Percentiles rank a stretch among this genome's conserved stretches.
Evolutionary conservation across 2,329 filamentous ascomycete species (phyloP).

Genomic region (Epichloe aotearoae): DNA sequence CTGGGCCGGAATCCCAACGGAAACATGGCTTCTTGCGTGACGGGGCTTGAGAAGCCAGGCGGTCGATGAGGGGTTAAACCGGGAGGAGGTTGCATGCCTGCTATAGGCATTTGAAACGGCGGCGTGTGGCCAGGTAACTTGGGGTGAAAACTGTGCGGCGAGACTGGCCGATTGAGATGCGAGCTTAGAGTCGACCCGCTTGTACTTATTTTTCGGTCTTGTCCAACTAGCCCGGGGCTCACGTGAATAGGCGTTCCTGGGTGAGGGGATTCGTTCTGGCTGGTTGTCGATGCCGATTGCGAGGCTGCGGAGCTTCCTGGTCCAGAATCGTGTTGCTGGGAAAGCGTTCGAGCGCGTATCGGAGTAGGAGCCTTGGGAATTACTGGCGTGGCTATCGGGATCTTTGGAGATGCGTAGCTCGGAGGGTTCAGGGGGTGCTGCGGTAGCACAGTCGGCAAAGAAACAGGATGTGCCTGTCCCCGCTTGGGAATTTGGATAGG

Average conservation of each 20-base stretch:
- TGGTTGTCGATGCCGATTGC: slow-evolving; percentile 41
- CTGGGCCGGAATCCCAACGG: slow-evolving; percentile 32
- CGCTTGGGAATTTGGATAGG: slow-evolving; percentile 10
- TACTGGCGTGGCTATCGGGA: slow-evolving; percentile 65
- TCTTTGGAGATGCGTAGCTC: slow-evolving; percentile 62
- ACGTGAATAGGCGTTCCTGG: slow-evolving; percentile 50
- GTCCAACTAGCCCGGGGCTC: slow-evolving; percentile 49
- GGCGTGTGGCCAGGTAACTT: slow-evolving; percentile 27
- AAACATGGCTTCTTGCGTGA: slow-evolving; percentile 39
- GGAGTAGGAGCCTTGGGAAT: slow-evolving; percentile 74
- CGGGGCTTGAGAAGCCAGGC: slow-evolving; percentile 42
- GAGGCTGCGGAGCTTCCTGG: slow-evolving; percentile 57
- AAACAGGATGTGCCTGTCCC: slow-evolving; percentile 22
- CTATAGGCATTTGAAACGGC: slow-evolving; percentile 41
- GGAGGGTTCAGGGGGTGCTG: slow-evolving; percentile 44
- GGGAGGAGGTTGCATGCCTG: slow-evolving; percentile 38
- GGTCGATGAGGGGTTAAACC: slow-evolving; percentile 23
- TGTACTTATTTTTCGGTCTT: slow-evolving; percentile 50
- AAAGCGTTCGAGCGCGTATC: slow-evolving; percentile 60
- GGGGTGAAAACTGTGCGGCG: slow-evolving; percentile 34
- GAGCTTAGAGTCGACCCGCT: slow-evolving; percentile 16
- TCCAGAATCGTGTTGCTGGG: slow-evolving; percentile 68
- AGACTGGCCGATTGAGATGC: slow-evolving; percentile 33
- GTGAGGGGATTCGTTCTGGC: slow-evolving; percentile 47
- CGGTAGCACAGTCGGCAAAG: slow-evolving; percentile 38